A percentile compares a stretch with the other conserved stretches of the same genome.
Conservation (phyloP, 2,329 filamentous ascomycete genomes). For the Cladophialophora yegresii region DNA sequence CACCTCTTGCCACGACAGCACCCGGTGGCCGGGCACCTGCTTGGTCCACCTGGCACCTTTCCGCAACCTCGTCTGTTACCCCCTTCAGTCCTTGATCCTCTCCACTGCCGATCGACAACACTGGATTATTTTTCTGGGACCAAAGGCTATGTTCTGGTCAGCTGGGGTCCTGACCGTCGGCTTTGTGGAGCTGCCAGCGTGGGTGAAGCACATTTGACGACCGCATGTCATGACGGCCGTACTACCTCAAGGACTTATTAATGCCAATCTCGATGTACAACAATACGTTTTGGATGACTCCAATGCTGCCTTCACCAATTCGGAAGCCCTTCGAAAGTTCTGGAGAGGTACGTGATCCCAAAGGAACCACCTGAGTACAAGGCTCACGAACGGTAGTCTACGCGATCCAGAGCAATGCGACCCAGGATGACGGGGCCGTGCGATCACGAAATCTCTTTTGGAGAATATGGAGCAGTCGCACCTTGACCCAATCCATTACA, state of each 20-base stretch:
- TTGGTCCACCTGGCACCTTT: constrained; percentile 4
- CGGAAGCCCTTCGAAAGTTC: constrained; percentile 45
- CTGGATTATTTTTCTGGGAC: neutral
- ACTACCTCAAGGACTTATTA: constrained; percentile 28
- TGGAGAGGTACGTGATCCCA: constrained; percentile 50
- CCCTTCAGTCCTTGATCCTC: neutral
- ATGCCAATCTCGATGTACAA: constrained; percentile 20
- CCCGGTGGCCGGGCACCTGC: constrained; percentile 14
- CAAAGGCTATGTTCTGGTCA: constrained; percentile 27
- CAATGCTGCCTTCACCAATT: constrained; percentile 15
- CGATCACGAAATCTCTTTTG: constrained; percentile 57
- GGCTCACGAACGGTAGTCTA: constrained; percentile 45
- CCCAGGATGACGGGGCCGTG: constrained; percentile 45
- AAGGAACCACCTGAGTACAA: neutral
- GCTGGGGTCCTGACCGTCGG: constrained; percentile 16
- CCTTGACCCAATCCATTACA: constrained; percentile 43
- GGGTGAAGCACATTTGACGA: constrained; percentile 15
- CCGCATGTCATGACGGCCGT: constrained; percentile 33
- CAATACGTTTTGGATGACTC: constrained; percentile 20
- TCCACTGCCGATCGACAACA: neutral
- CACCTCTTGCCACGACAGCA: constrained; percentile 2
- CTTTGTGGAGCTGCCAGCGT: constrained; percentile 22
- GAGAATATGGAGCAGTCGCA: constrained; percentile 52
- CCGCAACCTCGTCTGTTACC: constrained; percentile 3
- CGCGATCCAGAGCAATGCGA: constrained; percentile 48